phyloP scores from a whole-genome alignment of 371 early-diverging fungal species.

The Actinomortierella ambigua region DNA sequence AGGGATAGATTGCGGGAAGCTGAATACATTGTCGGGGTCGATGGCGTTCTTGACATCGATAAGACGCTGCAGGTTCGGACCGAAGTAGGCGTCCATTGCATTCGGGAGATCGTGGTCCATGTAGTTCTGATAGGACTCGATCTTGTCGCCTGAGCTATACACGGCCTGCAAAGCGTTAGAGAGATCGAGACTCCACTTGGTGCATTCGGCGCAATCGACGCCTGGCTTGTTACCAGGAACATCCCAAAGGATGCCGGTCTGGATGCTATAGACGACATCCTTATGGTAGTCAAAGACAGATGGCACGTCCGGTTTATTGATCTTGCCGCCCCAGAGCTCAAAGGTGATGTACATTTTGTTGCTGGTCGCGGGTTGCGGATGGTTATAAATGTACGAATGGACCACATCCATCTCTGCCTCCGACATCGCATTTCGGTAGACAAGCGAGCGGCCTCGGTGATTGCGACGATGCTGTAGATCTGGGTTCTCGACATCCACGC shows the following conservation, averaged over 20 bases:
- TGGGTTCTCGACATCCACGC: too few species aligned
- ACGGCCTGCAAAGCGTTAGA: not conserved
- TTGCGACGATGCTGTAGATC: constrained; percentile 16
- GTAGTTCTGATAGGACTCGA: constrained; percentile 47
- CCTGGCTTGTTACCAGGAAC: not conserved
- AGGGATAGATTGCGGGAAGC: constrained; percentile 49
- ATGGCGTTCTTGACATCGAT: constrained; percentile 32
- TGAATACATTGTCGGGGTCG: constrained; percentile 49
- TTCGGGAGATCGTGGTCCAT: constrained; percentile 41
- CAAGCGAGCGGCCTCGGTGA: constrained; percentile 7
- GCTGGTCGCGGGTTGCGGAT: not conserved
- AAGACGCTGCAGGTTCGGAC: constrained; percentile 29
- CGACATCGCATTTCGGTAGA: too few species aligned
- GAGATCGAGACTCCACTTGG: not conserved
- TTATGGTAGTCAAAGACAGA: too few species aligned
- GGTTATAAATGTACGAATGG: not conserved
- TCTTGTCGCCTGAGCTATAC: constrained; percentile 7
- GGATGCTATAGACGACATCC: not conserved
- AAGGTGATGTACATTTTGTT: not conserved
- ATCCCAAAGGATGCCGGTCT: constrained; percentile 6
- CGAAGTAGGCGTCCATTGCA: constrained; percentile 46
- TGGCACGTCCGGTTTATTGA: not conserved
- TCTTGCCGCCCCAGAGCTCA: constrained; percentile 8
- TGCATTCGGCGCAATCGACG: not conserved
- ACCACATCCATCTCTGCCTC: not conserved